Conservation (phyloP, 192 early-diverging fungal species). For the Podila horticola region DNA sequence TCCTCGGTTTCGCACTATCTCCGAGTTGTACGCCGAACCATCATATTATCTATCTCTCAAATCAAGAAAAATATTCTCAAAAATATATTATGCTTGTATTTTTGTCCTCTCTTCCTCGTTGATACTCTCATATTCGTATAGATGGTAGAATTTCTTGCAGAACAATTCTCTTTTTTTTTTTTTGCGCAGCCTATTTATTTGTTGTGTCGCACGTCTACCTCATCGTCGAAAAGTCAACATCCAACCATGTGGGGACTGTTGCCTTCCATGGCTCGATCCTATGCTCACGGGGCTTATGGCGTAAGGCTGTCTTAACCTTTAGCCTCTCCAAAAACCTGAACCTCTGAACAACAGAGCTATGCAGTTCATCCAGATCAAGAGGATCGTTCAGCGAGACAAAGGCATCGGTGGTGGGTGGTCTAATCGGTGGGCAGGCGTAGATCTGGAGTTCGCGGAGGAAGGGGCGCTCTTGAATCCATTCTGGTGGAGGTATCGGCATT, state of each 20-base stretch:
- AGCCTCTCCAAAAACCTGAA: background rate
- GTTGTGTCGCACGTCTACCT: background rate
- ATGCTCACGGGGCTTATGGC: background rate
- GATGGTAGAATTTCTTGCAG: too few species aligned
- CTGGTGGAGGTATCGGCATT: background rate
- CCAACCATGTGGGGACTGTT: background rate
- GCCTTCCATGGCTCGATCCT: background rate
- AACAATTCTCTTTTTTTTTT: too few species aligned
- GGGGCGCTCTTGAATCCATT: background rate
- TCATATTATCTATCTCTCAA: slow-evolving; percentile 9
- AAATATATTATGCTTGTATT: too few species aligned
- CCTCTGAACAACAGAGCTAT: background rate
- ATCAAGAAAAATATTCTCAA: background rate
- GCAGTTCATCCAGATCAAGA: background rate
- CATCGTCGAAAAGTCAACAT: background rate
- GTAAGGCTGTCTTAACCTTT: background rate
- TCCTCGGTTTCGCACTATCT: slow-evolving; percentile 54
- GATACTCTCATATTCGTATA: too few species aligned
- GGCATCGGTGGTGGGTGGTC: background rate
- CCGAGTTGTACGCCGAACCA: slow-evolving; percentile 52
- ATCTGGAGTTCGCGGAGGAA: background rate
- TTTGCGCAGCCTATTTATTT: background rate
- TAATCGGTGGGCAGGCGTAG: background rate
- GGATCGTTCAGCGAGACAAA: background rate
- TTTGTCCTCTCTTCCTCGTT: too few species aligned